Conservation (phyloP, 2,329 filamentous ascomycete species). For the Dendryphion nanum region DNA sequence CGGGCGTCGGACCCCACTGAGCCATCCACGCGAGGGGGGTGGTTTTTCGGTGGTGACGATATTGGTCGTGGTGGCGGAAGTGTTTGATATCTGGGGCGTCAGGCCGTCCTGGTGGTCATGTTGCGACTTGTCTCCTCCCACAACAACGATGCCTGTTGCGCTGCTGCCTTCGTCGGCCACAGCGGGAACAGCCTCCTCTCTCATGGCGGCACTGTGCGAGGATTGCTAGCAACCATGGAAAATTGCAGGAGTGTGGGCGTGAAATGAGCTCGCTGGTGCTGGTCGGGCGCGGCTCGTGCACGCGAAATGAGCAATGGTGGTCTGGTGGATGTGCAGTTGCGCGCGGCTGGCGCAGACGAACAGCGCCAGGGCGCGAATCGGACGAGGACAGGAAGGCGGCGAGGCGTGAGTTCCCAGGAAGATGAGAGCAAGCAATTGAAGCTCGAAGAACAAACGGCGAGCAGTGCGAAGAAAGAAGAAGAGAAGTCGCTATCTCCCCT, state of each 20-base stretch:
- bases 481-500: too few relatives aligned
- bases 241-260: constrained; percentile 24
- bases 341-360: not conserved
- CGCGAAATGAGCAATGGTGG: constrained; percentile 36
- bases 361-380: not conserved
- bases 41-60: constrained; percentile 13
- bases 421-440: not conserved
- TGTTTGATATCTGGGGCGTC: not conserved
- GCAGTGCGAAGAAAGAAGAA: not conserved
- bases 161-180: constrained; percentile 1
- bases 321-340: constrained; percentile 1
- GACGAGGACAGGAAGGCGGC: not conserved
- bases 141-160: constrained; percentile 3
- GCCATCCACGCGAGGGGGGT: constrained; percentile 35
- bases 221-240: constrained; percentile 14
- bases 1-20: constrained; percentile 36
- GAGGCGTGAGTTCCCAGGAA: not conserved
- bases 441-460: not conserved
- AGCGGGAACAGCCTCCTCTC: constrained; percentile 23
- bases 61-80: constrained; percentile 14
- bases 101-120: not conserved
- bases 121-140: too few relatives aligned
- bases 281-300: constrained; percentile 16
- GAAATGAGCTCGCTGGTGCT: too few relatives aligned
- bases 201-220: constrained; percentile 25